These are phyloP conservation scores for Myriosclerotinia curreyana DNA, from an alignment of 2,329 filamentous ascomycete species.

Conservation along the genomic window DNA sequence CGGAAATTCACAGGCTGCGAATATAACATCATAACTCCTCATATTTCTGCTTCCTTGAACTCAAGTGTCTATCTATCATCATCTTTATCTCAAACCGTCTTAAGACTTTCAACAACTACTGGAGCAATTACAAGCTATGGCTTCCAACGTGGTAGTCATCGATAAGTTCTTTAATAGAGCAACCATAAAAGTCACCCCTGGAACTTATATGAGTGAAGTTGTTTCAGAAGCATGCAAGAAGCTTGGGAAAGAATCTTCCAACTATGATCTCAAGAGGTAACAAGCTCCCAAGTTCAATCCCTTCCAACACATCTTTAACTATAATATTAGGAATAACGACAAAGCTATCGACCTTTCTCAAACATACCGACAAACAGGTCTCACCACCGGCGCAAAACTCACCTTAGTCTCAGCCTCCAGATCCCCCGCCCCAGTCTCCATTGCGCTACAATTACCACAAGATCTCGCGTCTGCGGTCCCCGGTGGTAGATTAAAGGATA, in stretches of 20 bases:
- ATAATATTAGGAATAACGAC: conserved; percentile 64
- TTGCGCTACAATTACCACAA: conserved; percentile 81
- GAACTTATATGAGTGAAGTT: conserved; percentile 79
- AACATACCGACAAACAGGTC: conserved; percentile 77
- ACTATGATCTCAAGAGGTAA: conserved; percentile 75
- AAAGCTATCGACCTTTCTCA: conserved; percentile 83
- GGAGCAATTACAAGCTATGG: conserved; percentile 54
- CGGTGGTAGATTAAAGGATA: conserved; percentile 70
- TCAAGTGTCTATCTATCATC: background rate
- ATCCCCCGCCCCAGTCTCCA: conserved; percentile 78
- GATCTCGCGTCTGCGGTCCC: conserved; percentile 62
- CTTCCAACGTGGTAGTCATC: conserved; percentile 84
- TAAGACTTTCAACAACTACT: background rate
- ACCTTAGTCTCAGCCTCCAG: conserved; percentile 86
- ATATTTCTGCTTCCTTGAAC: background rate
- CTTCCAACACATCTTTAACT: conserved; percentile 9
- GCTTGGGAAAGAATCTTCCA: conserved; percentile 57
- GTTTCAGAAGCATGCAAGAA: conserved; percentile 84
- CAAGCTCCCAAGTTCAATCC: background rate
- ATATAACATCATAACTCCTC: background rate
- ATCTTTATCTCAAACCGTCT: too few relatives aligned
- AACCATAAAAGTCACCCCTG: conserved; percentile 78
- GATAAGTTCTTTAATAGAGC: conserved; percentile 74
- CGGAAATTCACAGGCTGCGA: conserved; percentile 28
- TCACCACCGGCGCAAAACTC: conserved; percentile 82